phyloP scores from a whole-genome alignment of 208 protist species.

The Phytomonas francai region DNA sequence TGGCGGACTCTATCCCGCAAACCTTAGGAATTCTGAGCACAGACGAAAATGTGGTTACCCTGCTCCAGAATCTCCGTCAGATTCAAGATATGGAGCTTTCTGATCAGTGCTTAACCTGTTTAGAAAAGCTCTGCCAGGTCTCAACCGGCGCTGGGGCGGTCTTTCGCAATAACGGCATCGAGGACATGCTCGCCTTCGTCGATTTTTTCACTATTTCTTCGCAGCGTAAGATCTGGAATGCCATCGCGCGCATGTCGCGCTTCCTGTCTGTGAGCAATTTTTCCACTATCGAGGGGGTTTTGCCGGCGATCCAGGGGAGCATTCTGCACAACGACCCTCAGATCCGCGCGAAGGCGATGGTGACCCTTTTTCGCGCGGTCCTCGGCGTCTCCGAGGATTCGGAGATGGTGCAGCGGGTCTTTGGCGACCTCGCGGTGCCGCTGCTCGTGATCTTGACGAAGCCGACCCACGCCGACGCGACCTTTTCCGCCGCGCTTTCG shows the following conservation, averaged over 20 bases:
- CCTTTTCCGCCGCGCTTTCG: slow-evolving; percentile 29
- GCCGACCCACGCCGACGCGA: slow-evolving; percentile 30
- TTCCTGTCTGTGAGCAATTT: slow-evolving; percentile 43
- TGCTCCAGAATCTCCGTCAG: slow-evolving; percentile 75
- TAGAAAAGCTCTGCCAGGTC: slow-evolving; percentile 85
- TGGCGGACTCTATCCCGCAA: slow-evolving; percentile 84
- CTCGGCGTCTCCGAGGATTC: slow-evolving; percentile 31
- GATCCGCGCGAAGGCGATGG: slow-evolving; percentile 59
- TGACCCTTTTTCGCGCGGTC: slow-evolving; percentile 46
- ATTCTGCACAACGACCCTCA: slow-evolving; percentile 57
- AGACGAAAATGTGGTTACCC: slow-evolving; percentile 32
- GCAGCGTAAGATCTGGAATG: slow-evolving; percentile 84
- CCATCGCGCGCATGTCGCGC: slow-evolving; percentile 64
- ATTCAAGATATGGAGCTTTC: slow-evolving; percentile 94
- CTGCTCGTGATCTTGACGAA: slow-evolving; percentile 33
- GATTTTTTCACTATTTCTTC: slow-evolving; percentile 91
- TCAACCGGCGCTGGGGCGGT: slow-evolving; percentile 25
- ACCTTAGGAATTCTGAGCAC: slow-evolving; percentile 47
- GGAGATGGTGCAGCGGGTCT: slow-evolving; percentile 36
- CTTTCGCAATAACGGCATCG: slow-evolving; percentile 66
- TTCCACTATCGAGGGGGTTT: slow-evolving; percentile 31
- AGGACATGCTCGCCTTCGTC: slow-evolving; percentile 80
- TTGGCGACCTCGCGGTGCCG: slow-evolving; percentile 32
- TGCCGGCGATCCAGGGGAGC: slow-evolving; percentile 66
- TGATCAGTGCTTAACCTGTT: slow-evolving; percentile 87